Evolutionary conservation across 306 rosid species (phyloP), one percentile per base, ranked within the genome.

Genomic region (Purshia tridentata): DNA sequence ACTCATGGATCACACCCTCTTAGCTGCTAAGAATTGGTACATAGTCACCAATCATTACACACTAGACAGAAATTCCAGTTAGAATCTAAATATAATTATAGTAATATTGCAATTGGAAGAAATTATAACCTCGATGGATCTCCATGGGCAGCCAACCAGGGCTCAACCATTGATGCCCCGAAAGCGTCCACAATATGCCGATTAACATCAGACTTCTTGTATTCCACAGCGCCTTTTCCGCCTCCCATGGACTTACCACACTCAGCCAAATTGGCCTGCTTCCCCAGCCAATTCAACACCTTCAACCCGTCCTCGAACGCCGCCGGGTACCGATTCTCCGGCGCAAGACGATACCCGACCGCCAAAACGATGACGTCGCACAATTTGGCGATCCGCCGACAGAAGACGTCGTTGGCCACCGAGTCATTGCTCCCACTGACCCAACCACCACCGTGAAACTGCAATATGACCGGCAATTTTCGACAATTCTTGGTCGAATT

Each of bases 401-500:
- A 91, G 70, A 91, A 94, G 13, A 73, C 76, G 23, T 91, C 97
- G 23, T 94, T 94, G 1, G 96, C 92, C 16, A 78, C 92, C 13
- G 99, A 85, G 41, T 91, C 96, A 40, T 79, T 84, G 82, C 97
- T 88, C 78, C 99, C 99, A 64, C 96, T 89, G 76, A 94, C 97
- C 99, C 99, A 94, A 4, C 97, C 99, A 14, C 99, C 99, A 2
- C 97, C 97, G 74, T 94, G 99, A 80, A 94, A 91, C 77, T 91
- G 99, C 87, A 94, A 52, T 67, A 94, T 86, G 41, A 94, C 84
- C 42, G 99, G 99, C 60, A 94, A 58, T 42, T 72, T 87, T 58
- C 91, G 83, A 22, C 87, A 18, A 61, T 76, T 78, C 6, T 78
- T 83, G 44, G 49, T 41, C 62, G 55, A 61, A 56, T 23, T 71